Evolutionary conservation across 2,329 filamentous ascomycete species (phyloP), one percentile per base, ranked within the genome.

Genomic region (Fusarium guadeloupense): DNA sequence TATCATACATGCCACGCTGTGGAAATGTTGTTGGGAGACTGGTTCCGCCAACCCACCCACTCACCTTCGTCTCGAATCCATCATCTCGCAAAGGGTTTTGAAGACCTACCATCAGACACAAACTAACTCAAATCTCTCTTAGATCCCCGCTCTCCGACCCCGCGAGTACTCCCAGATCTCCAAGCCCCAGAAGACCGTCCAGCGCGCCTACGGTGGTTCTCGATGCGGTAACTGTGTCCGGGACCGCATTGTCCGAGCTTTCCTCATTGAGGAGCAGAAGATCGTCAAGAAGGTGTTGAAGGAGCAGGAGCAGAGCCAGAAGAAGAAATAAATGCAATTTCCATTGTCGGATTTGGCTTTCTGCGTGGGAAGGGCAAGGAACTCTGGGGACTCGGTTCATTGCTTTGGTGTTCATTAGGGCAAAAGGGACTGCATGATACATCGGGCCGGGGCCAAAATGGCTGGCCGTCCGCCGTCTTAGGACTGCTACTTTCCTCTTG

Each of bases 221-320:
- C 92, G 95, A 88, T 99, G 95, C 86, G 93, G 91, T 78, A 95
- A 92, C 87, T 99, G 95, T 82, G 95, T 99, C 73, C 93, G 94
- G 82, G 95, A 99, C 86, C 91, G 95, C 74, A 92, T 99, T 73
- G 92, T 97, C 73, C 92, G 95, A 74, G 95, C 95, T 68, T 99
- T 99, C 90, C 85, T 99, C 80, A 98, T 99, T 71, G 96, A 99
- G 87, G 95, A 99, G 89, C 95, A 99, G 88, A 99, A 99, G 92
- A 98, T 99, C 75, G 95, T 99, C 83, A 99, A 99, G 93, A 99
- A 99, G 92, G 95, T 99, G 76, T 88, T 98, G 80, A 97, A 97
- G 91, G 94, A 98, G 87, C 92, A 96, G 85, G 90, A 92, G 85
- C 90, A 80, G 76, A 78, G 82, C 76, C 80, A 83, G 74, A 88